Conservation (phyloP, 495 filamentous ascomycete species). For the Talaromyces borbonicus region DNA sequence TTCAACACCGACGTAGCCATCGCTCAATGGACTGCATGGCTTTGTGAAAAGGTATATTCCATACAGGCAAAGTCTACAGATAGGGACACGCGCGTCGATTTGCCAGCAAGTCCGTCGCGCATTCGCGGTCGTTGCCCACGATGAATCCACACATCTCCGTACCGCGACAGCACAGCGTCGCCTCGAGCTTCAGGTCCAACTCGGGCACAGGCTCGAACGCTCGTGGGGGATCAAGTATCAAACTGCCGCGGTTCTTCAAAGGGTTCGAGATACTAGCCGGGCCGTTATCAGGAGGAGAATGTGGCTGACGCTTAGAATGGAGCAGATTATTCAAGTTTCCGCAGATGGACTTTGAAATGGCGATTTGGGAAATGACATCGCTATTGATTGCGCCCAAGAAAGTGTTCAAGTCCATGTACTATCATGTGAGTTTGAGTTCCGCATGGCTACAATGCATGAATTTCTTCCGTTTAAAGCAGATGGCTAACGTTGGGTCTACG, state of each 20-base stretch:
- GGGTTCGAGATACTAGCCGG: too few relatives aligned
- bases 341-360: constrained; percentile 66
- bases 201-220: constrained; percentile 3
- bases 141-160: constrained; percentile 59
- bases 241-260: constrained; percentile 48
- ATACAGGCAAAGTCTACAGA: neutral
- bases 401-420: constrained; percentile 68
- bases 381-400: constrained; percentile 67
- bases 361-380: constrained; percentile 70
- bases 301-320: too few relatives aligned
- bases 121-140: neutral
- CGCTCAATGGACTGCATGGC: neutral
- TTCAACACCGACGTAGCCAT: neutral
- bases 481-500: too few relatives aligned
- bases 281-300: too few relatives aligned
- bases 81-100: neutral
- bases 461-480: too few relatives aligned
- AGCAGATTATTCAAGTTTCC: constrained; percentile 59
- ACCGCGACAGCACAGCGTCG: constrained; percentile 47
- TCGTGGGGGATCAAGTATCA: constrained; percentile 36
- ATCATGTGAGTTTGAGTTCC: constrained; percentile 59
- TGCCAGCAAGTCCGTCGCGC: too few relatives aligned
- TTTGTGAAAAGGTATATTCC: neutral
- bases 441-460: too few relatives aligned
- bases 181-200: constrained; percentile 43